Conservation (phyloP, 169 alveolate species). For the Cryptosporidium xiaoi region DNA sequence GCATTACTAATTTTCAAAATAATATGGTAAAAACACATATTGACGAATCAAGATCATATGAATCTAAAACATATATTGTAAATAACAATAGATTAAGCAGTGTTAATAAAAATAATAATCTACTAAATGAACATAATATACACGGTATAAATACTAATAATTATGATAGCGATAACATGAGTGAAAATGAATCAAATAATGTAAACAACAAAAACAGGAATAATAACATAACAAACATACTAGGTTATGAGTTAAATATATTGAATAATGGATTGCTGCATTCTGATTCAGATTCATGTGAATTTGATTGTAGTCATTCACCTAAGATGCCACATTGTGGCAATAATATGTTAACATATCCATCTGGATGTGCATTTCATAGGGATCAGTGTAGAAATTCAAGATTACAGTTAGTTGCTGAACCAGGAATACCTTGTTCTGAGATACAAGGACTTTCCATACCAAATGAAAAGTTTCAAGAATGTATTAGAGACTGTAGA, state of each 20-base stretch:
- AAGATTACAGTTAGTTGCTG: slow-evolving; percentile 26
- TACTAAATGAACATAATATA: slow-evolving; percentile 1
- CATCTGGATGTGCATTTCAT: slow-evolving; percentile 69
- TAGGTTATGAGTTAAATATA: slow-evolving; percentile 20
- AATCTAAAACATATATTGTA: neutral
- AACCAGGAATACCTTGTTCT: slow-evolving; percentile 71
- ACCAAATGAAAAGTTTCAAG: slow-evolving; percentile 39
- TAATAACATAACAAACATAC: slow-evolving; percentile 6
- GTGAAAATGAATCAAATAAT: neutral
- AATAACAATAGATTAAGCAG: slow-evolving; percentile 1
- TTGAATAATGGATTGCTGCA: slow-evolving; percentile 11
- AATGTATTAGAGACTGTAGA: slow-evolving; percentile 63
- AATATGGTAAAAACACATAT: slow-evolving; percentile 1
- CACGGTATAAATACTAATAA: neutral
- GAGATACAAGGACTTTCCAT: slow-evolving; percentile 2
- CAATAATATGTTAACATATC: slow-evolving; percentile 56
- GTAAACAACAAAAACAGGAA: neutral
- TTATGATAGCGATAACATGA: neutral
- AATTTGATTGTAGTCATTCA: slow-evolving; percentile 60
- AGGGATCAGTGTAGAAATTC: slow-evolving; percentile 64
- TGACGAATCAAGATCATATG: slow-evolving; percentile 25
- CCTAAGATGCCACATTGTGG: slow-evolving; percentile 73
- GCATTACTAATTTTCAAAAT: slow-evolving; percentile 29
- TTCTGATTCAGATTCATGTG: slow-evolving; percentile 34
- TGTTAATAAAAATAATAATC: neutral